Evolutionary conservation across 2,329 filamentous ascomycete species (phyloP), one percentile per base, ranked within the genome.

Genomic region (Botrytis deweyae): DNA sequence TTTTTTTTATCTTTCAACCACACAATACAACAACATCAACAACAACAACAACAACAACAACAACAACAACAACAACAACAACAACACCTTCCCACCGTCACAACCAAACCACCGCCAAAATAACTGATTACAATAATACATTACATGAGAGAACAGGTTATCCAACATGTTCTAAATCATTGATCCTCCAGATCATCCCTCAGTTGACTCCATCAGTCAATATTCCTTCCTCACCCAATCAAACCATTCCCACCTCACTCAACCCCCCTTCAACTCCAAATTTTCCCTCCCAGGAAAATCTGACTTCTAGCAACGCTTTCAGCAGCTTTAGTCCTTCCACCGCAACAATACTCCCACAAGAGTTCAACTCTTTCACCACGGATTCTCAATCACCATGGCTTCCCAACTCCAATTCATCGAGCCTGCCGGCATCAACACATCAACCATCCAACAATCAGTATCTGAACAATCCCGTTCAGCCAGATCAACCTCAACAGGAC

Each of bases 281-380:
- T 86, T 86, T 84, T 84, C 85, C 85, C 84, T 80, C 75, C 79
- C 83, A 84, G 88, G 88, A 88, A 84, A 88, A 88, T 81, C 89
- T 92, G 90, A 91, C 91, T 88, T 90, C 85, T 81, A 87, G 87
- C 87, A 84, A 84, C 84, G 88, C 89, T 87, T 85, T 85, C 79
- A 79, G 87, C 88, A 88, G 87, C 89, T 88, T 85, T 82, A 83
- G 84, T 84, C 83, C 82, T 80, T 82, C 81, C 80, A 87, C 86
- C 86, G 84, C 85, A 84, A 89, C 85, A 85, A 90, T 89, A 88
- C 83, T 86, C 85, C 82, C 84, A 81, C 88, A 86, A 89, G 90
- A 91, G 89, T 89, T 87, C 79, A 81, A 86, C 89, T 90, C 92
- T 90, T 91, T 91, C 91, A 94, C 88, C 88, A 94, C 92, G 92